phyloP scores from a whole-genome alignment of 2,329 filamentous ascomycete genomes.

The Orbilia blumenaviensis region DNA sequence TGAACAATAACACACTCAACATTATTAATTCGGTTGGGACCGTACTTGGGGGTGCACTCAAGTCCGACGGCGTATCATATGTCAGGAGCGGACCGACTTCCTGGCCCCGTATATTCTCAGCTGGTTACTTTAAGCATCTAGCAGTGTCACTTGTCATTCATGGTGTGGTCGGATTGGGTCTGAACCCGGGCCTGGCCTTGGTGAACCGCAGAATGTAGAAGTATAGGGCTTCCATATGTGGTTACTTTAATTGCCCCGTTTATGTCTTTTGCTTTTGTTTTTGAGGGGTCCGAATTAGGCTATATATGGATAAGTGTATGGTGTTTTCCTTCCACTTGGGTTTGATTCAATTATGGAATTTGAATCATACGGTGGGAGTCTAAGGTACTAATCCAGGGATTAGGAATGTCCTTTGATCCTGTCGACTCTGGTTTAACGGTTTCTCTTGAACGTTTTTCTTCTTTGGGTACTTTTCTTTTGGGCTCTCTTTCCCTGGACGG shows the following conservation, averaged over 20 bases:
- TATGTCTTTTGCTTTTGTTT: background rate
- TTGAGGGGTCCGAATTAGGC: background rate
- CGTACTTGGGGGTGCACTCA: background rate
- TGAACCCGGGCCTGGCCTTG: background rate
- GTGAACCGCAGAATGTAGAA: background rate
- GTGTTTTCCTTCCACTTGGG: background rate
- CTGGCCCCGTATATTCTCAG: conserved; percentile 14
- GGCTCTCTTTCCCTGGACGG: background rate
- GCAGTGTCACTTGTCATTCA: conserved; percentile 16
- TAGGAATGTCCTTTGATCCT: background rate
- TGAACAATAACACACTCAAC: background rate
- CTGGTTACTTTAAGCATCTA: conserved; percentile 16
- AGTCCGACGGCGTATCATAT: conserved; percentile 23
- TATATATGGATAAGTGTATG: background rate
- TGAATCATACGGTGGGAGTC: background rate
- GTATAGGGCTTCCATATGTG: background rate
- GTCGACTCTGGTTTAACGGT: background rate
- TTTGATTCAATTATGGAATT: too few relatives aligned
- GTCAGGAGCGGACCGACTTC: background rate
- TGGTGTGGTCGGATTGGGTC: background rate
- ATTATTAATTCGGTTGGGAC: background rate
- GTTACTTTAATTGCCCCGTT: background rate
- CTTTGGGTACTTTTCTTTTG: background rate
- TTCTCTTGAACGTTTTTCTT: too few relatives aligned
- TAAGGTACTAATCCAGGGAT: background rate